These are phyloP conservation scores for Leccinum sublutescens DNA, from an alignment of 768 basidiomycete species.

Conservation along the genomic window DNA sequence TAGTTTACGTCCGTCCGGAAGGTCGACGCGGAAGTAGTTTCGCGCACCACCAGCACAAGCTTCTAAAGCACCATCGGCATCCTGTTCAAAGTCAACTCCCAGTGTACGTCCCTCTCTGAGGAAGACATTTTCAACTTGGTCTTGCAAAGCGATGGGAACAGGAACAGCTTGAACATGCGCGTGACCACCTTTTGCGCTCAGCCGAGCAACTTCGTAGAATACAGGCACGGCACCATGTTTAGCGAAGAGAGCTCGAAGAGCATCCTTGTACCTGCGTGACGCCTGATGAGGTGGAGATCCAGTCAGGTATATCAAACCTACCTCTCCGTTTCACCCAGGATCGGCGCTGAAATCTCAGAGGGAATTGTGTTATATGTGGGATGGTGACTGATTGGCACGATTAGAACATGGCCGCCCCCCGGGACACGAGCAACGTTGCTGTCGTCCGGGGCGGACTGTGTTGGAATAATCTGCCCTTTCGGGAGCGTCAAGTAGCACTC, in stretches of 20 bases:
- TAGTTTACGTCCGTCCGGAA: slow-evolving; percentile 82
- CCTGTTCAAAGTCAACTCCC: slow-evolving; percentile 74
- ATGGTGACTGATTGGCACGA: slow-evolving; percentile 92
- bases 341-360: slow-evolving; percentile 67
- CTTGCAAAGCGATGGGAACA: slow-evolving; percentile 60
- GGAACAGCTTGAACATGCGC: slow-evolving; percentile 90
- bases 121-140: slow-evolving; percentile 71
- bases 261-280: slow-evolving; percentile 66
- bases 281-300: not conserved
- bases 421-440: slow-evolving; percentile 55
- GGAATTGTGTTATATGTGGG: slow-evolving; percentile 85
- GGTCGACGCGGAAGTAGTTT: slow-evolving; percentile 88
- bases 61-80: slow-evolving; percentile 61
- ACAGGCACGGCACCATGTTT: slow-evolving; percentile 68
- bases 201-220: slow-evolving; percentile 83
- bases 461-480: slow-evolving; percentile 91
- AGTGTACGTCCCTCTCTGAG: slow-evolving; percentile 59
- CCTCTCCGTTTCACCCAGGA: slow-evolving; percentile 80
- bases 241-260: slow-evolving; percentile 69
- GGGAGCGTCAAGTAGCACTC: slow-evolving; percentile 97
- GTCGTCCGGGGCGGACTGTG: slow-evolving; percentile 53
- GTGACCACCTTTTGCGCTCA: slow-evolving; percentile 86
- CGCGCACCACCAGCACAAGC: slow-evolving; percentile 48
- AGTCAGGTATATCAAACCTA: slow-evolving; percentile 30
- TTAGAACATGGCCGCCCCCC: slow-evolving; percentile 93